These are phyloP conservation scores for Lentinula lateritia DNA, from an alignment of 768 basidiomycete species.

Conservation along the genomic window DNA sequence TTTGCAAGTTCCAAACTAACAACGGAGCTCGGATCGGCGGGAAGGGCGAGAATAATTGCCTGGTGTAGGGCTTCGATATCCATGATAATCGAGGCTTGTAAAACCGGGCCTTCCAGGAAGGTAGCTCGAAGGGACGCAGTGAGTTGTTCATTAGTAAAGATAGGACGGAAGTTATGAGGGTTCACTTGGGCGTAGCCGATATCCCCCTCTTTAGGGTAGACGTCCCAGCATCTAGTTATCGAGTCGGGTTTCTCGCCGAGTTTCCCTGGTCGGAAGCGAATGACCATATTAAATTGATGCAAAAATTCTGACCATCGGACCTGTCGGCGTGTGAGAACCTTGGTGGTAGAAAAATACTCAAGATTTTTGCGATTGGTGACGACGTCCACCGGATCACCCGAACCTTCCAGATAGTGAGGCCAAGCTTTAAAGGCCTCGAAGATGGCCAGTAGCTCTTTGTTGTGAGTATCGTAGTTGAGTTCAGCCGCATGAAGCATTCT, in stretches of 20 bases:
- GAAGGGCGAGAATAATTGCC: slow-evolving; percentile 9
- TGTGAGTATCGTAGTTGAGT: background rate
- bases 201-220: slow-evolving; percentile 22
- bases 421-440: background rate
- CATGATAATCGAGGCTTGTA: slow-evolving; percentile 12
- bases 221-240: slow-evolving; percentile 19
- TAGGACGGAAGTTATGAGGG: slow-evolving; percentile 16
- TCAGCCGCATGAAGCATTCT: slow-evolving; percentile 8
- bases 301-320: background rate
- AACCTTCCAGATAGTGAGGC: background rate
- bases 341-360: background rate
- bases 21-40: background rate
- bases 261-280: background rate
- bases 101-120: slow-evolving; percentile 7
- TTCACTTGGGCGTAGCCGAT: slow-evolving; percentile 17
- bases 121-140: slow-evolving; percentile 13
- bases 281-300: background rate
- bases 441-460: background rate
- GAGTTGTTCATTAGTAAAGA: slow-evolving; percentile 17
- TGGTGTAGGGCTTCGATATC: slow-evolving; percentile 15
- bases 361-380: background rate
- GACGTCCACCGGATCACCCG: background rate
- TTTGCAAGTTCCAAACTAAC: background rate
- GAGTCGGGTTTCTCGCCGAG: slow-evolving; percentile 19
- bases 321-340: background rate